A percentile compares a stretch with the other conserved stretches of the same genome.
phyloP scores from a whole-genome alignment of 345 rosid species.

The Camelina sativa region DNA sequence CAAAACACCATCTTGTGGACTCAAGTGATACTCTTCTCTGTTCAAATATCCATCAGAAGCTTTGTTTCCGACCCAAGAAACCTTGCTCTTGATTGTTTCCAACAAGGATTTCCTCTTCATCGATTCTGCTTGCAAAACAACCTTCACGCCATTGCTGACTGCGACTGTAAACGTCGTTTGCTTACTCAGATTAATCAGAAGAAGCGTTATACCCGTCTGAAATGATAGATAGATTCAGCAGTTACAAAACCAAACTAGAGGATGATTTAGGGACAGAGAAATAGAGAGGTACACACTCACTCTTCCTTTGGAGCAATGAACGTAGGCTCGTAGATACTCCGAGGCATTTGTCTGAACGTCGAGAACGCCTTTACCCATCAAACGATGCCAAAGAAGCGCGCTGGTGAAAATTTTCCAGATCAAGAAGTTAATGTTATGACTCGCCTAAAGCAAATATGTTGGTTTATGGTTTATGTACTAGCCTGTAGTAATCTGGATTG shows the following conservation, averaged over 20 bases:
- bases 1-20: slow-evolving; percentile 70
- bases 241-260: slow-evolving; percentile 33
- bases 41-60: slow-evolving; percentile 49
- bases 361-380: slow-evolving; percentile 89
- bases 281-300: slow-evolving; percentile 52
- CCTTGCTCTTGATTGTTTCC: slow-evolving; percentile 57
- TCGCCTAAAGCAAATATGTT: not conserved
- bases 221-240: slow-evolving; percentile 29
- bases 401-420: slow-evolving; percentile 41
- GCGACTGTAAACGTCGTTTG: slow-evolving; percentile 56
- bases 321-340: slow-evolving; percentile 68
- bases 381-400: slow-evolving; percentile 94
- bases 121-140: slow-evolving; percentile 36
- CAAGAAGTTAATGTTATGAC: not conserved
- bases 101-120: slow-evolving; percentile 43
- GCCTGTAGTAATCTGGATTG: slow-evolving; percentile 94
- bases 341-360: slow-evolving; percentile 59
- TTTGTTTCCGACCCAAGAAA: slow-evolving; percentile 67
- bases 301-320: slow-evolving; percentile 89
- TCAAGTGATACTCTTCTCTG: slow-evolving; percentile 91
- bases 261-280: slow-evolving; percentile 43
- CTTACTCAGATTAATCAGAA: slow-evolving; percentile 81
- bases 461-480: slow-evolving; percentile 34
- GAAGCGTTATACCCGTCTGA: slow-evolving; percentile 82
- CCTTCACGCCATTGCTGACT: slow-evolving; percentile 55